Evolutionary conservation across 2,329 filamentous ascomycete species (phyloP).

Genomic region (Botrytis elliptica): DNA sequence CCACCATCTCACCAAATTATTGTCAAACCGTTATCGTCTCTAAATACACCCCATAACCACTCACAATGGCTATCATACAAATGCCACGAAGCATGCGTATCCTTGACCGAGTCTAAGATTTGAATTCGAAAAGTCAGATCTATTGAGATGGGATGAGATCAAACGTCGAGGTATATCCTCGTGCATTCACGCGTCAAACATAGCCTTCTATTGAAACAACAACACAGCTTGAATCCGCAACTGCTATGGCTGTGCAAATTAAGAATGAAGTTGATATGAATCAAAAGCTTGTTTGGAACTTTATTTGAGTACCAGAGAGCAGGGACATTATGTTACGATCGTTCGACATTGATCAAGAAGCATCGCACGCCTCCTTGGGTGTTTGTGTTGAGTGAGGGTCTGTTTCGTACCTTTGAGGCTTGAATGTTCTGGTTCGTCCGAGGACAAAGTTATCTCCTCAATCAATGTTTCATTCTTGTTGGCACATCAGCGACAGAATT

Average conservation of each 20-base stretch:
- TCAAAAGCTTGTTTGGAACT: constrained; percentile 17
- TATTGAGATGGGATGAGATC: background rate
- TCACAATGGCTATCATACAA: background rate
- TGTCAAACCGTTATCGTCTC: constrained; percentile 17
- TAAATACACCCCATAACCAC: background rate
- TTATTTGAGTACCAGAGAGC: background rate
- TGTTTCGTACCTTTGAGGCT: background rate
- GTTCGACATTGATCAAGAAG: background rate
- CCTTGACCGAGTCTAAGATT: background rate
- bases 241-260: background rate
- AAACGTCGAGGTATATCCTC: constrained; percentile 1
- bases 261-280: background rate
- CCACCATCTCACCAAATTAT: background rate
- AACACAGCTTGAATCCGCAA: background rate
- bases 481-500: background rate
- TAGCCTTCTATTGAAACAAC: background rate
- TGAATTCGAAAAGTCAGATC: background rate
- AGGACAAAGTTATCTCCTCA: background rate
- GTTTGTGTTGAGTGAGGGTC: background rate
- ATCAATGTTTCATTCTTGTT: background rate
- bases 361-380: background rate
- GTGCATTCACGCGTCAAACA: constrained; percentile 4
- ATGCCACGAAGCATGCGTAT: background rate
- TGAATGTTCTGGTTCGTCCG: background rate
- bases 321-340: background rate